A percentile compares a stretch with the other conserved stretches of the same genome.
Conservation (phyloP, 169 alveolate genomes). For the Plasmodium malariae region DNA sequence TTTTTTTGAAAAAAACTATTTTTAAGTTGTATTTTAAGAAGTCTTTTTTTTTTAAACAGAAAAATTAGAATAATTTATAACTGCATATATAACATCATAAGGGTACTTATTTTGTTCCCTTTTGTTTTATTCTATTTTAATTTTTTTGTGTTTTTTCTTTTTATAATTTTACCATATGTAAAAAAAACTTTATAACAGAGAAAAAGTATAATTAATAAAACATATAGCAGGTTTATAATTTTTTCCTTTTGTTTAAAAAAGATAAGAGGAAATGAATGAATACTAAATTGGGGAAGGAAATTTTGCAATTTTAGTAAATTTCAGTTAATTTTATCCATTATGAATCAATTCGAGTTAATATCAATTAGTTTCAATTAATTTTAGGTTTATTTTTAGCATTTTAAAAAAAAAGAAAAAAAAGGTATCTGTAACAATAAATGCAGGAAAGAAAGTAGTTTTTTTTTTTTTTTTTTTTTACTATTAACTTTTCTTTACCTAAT, state of each 20-base stretch:
- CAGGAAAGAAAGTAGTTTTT: neutral
- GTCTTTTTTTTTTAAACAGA: neutral
- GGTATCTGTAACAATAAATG: neutral
- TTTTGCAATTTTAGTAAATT: too few relatives aligned
- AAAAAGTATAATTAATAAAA: neutral
- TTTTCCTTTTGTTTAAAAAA: neutral
- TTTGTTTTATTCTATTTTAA: neutral
- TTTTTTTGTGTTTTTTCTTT: neutral
- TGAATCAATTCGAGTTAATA: too few relatives aligned
- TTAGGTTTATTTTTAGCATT: neutral
- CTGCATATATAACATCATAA: neutral
- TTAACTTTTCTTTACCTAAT: neutral
- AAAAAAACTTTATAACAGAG: neutral
- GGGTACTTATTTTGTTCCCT: neutral
- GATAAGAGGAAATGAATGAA: neutral
- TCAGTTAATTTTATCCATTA: neutral
- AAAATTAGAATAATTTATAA: neutral
- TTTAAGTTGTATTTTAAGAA: neutral
- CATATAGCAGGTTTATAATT: neutral
- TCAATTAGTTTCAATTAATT: neutral
- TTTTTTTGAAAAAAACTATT: conserved; percentile 28
- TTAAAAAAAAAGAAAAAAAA: conserved; percentile 1
- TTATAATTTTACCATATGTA: neutral
- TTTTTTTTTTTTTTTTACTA: conserved; percentile 1
- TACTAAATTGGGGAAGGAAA: neutral